Conservation (phyloP, 2,329 filamentous ascomycete genomes). For the Purpureocillium lavendulum region DNA sequence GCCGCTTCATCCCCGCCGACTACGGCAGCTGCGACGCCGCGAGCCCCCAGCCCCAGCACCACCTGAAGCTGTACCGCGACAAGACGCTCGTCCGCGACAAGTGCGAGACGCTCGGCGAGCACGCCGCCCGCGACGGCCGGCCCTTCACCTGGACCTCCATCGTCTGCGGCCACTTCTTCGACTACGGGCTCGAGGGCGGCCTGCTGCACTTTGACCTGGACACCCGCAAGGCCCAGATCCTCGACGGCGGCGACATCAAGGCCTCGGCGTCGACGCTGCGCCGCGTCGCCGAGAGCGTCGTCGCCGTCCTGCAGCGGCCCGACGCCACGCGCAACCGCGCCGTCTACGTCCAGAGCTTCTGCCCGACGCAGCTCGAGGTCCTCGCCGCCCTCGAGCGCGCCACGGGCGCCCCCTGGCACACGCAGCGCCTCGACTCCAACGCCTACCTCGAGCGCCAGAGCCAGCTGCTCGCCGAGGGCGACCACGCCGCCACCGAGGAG, state of each 20-base stretch:
- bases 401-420: slow-evolving; percentile 31
- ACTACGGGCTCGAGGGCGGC: slow-evolving; percentile 38
- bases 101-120: slow-evolving; percentile 19
- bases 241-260: slow-evolving; percentile 40
- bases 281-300: slow-evolving; percentile 39
- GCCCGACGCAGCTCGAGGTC: slow-evolving; percentile 37
- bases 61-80: slow-evolving; percentile 24
- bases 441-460: slow-evolving; percentile 29
- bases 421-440: slow-evolving; percentile 24
- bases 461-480: slow-evolving; percentile 25
- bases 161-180: slow-evolving; percentile 34
- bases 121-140: slow-evolving; percentile 13
- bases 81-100: slow-evolving; percentile 22
- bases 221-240: slow-evolving; percentile 33
- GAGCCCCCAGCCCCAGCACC: slow-evolving; percentile 22
- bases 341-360: slow-evolving; percentile 37
- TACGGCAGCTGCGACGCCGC: slow-evolving; percentile 34
- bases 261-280: slow-evolving; percentile 42
- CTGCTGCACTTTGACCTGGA: slow-evolving; percentile 34
- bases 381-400: slow-evolving; percentile 40
- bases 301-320: slow-evolving; percentile 37
- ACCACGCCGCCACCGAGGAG: slow-evolving; percentile 31
- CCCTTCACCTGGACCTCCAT: slow-evolving; percentile 42
- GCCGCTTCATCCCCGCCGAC: slow-evolving; percentile 54
- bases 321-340: slow-evolving; percentile 42